Evolutionary conservation across 495 filamentous ascomycete genomes (phyloP), one percentile per base, ranked within the genome.

Genomic region (Podospora tetraspora): DNA sequence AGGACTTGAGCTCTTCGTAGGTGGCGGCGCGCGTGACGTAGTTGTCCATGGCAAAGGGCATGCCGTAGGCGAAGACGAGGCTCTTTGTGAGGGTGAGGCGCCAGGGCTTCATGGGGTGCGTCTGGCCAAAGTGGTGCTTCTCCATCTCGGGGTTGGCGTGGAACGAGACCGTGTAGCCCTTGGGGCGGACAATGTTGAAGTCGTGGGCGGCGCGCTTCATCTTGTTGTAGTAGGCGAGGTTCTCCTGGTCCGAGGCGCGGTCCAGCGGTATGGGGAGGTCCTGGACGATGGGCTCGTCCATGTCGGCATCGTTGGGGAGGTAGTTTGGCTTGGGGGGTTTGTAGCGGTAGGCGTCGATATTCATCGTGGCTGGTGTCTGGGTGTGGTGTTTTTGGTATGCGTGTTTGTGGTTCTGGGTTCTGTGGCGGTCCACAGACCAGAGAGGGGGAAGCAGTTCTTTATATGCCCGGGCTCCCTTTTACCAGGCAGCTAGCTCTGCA

Each of bases 41-140:
- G 68, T 91, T 88, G 77, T 97, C 94, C 95, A 99, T 97, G 64
- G 92, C 92, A 68, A 92, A 88, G 74, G 96, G 91, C 86, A 99
- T 92, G 68, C 95, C 96, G 78, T 98, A 98, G 3, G 91, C 87
- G 71, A 95, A 87, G 59, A 99, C 91, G 52, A 99, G 85, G 75
- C 94, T 90, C 76, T 99, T 99, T 67, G 95, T 95, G 57, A 99
- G 86, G 12, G 92, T 97, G 68, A 99, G 84, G 19, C 95, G 91
- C 94, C 94, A 98, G 67, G 95, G 95, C 74, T 99, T 99, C 95
- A 99, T 99, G 19, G 95, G 95, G 80, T 99, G 95, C 21, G 90
- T 90, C 75, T 89, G 89, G 68, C 95, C 95, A 74, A 99, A 99
- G 77, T 99, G 95, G 77, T 97, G 93, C 75, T 89, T 88, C 80